Evolutionary conservation across 345 rosid species (phyloP).

Genomic region (Hibiscus tridactylites): DNA sequence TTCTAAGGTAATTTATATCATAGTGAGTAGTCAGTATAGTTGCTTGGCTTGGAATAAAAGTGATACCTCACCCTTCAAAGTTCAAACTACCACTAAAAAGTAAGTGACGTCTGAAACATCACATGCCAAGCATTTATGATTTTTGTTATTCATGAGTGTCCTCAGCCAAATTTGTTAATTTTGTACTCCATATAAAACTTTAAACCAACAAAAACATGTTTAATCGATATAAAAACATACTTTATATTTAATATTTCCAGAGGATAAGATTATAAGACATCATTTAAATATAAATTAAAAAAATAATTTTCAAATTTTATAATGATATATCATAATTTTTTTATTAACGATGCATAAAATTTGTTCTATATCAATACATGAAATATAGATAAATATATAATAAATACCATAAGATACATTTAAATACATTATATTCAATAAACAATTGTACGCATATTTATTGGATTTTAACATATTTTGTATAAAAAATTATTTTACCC

Average conservation of each 20-base stretch:
- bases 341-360: too few species aligned
- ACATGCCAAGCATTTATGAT: not conserved
- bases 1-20: not conserved
- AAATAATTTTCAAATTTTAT: not conserved
- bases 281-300: too few species aligned
- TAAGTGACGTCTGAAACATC: conserved; percentile 15
- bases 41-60: conserved; percentile 29
- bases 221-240: too few species aligned
- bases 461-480: not conserved
- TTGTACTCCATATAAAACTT: not conserved
- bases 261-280: too few species aligned
- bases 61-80: too few species aligned
- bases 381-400: not conserved
- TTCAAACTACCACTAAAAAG: too few species aligned
- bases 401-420: not conserved
- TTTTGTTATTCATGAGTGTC: not conserved
- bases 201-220: too few species aligned
- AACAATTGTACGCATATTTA: not conserved
- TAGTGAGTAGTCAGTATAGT: not conserved
- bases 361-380: too few species aligned
- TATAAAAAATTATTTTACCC: too few species aligned
- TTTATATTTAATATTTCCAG: too few species aligned
- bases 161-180: not conserved
- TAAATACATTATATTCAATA: too few species aligned
- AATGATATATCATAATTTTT: too few species aligned